These are phyloP conservation scores for Chrysanthemum makinoi DNA, from an alignment of 129 eudicot genomes.

Conservation along the genomic window DNA sequence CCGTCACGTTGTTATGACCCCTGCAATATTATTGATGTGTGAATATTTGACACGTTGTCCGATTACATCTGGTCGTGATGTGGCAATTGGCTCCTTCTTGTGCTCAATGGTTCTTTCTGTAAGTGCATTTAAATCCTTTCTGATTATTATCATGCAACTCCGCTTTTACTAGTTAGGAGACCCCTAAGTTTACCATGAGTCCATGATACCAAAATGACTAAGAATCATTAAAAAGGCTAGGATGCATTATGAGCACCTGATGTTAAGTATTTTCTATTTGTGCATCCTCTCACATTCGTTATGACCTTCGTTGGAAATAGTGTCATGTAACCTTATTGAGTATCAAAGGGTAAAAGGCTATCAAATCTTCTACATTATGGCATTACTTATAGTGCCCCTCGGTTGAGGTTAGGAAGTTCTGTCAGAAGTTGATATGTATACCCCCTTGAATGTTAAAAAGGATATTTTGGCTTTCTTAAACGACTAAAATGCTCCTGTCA, in stretches of 20 bases:
- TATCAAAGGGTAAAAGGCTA: not conserved
- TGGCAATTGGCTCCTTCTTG: conserved; percentile 80
- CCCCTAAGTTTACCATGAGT: no score
- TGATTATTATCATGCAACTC: not conserved
- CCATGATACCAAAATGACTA: no score
- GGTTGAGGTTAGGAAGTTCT: not conserved
- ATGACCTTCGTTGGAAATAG: not conserved
- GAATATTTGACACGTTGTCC: conserved; percentile 97
- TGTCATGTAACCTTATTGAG: not conserved
- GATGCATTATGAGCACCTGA: no score
- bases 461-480: not conserved
- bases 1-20: conserved; percentile 95
- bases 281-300: not conserved
- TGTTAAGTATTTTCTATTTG: no score
- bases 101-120: conserved; percentile 88
- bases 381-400: not conserved
- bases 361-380: not conserved
- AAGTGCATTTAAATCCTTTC: conserved; percentile 30
- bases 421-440: not conserved
- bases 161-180: no score
- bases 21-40: conserved; percentile 79
- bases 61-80: conserved; percentile 69
- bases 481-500: not conserved
- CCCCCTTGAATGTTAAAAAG: not conserved
- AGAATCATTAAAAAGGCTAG: no score